Conservation (phyloP, 129 eudicot species). For the Lonicera japonica region DNA sequence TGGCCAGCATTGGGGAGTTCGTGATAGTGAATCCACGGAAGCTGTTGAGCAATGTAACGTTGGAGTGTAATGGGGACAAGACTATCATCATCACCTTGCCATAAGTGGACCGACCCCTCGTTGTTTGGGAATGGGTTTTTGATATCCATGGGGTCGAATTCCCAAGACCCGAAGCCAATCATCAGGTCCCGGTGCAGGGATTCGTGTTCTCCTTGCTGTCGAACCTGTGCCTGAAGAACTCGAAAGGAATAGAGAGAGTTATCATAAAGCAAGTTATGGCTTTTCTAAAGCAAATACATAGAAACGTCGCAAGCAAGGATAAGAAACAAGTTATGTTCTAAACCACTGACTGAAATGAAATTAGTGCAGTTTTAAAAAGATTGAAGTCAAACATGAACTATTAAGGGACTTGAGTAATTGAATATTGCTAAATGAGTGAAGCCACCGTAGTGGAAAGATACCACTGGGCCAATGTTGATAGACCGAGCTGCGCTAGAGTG, state of each 20-base stretch:
- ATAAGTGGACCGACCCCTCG: conserved; percentile 57
- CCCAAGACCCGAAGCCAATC: conserved; percentile 75
- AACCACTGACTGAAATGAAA: too few relatives aligned
- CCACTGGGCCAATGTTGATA: too few relatives aligned
- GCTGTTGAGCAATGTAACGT: conserved; percentile 48
- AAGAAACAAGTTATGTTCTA: too few relatives aligned
- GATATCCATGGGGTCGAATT: conserved; percentile 73
- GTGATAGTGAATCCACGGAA: conserved; percentile 77
- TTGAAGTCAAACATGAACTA: too few relatives aligned
- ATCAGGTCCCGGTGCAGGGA: conserved; percentile 69
- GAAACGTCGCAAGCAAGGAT: too few relatives aligned
- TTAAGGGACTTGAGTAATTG: too few relatives aligned
- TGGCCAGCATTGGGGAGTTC: conserved; percentile 77
- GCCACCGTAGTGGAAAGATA: too few relatives aligned
- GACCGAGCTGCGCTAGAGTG: too few relatives aligned
- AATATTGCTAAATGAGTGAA: too few relatives aligned
- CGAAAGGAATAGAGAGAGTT: neutral
- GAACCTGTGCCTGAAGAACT: conserved; percentile 35
- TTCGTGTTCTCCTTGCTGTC: conserved; percentile 80
- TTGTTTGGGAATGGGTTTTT: conserved; percentile 50
- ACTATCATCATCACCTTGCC: conserved; percentile 76
- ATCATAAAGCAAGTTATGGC: neutral
- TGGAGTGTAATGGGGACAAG: conserved; percentile 60
- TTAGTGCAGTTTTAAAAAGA: too few relatives aligned
- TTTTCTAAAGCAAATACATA: too few relatives aligned